A percentile compares a stretch with the other conserved stretches of the same genome.
Conservation (phyloP, 1,139 yeast species). For the Hyphopichia wangnamkhiaoensis region DNA sequence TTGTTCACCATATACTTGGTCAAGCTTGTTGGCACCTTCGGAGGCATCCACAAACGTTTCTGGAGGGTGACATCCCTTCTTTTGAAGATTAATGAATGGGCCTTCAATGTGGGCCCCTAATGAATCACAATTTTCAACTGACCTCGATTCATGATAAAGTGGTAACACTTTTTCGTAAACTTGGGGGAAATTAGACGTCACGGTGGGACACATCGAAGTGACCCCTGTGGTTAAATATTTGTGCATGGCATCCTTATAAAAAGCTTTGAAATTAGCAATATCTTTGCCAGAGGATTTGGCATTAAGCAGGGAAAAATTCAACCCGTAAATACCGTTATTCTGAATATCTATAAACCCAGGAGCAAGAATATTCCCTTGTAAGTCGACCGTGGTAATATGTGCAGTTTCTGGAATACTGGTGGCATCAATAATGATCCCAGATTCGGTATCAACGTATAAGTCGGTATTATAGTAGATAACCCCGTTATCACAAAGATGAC, state of each 20-base stretch:
- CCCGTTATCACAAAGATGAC: conserved; percentile 55
- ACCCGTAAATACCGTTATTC: conserved; percentile 62
- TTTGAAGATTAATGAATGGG: conserved; percentile 55
- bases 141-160: conserved; percentile 38
- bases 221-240: conserved; percentile 57
- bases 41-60: conserved; percentile 55
- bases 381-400: conserved; percentile 36
- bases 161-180: conserved; percentile 57
- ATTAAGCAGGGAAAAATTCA: conserved; percentile 51
- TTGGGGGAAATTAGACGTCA: conserved; percentile 55
- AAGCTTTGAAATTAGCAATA: conserved; percentile 26
- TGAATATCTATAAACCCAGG: conserved; percentile 67
- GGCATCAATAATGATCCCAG: conserved; percentile 43
- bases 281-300: conserved; percentile 38
- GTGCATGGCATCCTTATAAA: conserved; percentile 48
- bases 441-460: conserved; percentile 45
- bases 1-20: conserved; percentile 42
- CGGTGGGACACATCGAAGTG: conserved; percentile 61
- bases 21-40: conserved; percentile 37
- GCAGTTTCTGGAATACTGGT: conserved; percentile 21
- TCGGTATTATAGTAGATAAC: conserved; percentile 38
- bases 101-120: conserved; percentile 70
- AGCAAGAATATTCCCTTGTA: conserved; percentile 50
- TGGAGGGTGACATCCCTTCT: conserved; percentile 65
- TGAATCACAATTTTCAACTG: conserved; percentile 45